A percentile compares a stretch with the other conserved stretches of the same genome.
phyloP scores from a whole-genome alignment of 1,139 yeast genomes.

The Meyerozyma elateridarum region DNA sequence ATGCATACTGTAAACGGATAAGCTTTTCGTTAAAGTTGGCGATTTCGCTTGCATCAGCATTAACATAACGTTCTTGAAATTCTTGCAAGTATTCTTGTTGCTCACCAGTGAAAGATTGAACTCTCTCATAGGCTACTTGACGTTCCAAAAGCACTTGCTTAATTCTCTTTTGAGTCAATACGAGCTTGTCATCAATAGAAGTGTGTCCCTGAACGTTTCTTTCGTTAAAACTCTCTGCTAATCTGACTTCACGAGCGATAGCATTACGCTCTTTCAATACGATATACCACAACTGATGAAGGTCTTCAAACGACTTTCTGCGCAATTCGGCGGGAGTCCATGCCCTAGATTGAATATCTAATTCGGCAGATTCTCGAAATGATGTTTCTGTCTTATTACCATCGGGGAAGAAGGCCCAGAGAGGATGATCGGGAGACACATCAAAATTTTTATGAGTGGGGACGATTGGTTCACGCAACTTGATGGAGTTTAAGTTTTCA shows the following conservation, averaged over 20 bases:
- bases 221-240: slow-evolving; percentile 28
- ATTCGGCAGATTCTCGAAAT: slow-evolving; percentile 54
- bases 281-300: slow-evolving; percentile 87
- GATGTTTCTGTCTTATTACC: slow-evolving; percentile 43
- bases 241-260: slow-evolving; percentile 67
- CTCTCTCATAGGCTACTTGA: slow-evolving; percentile 65
- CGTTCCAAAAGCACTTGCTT: slow-evolving; percentile 87
- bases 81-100: slow-evolving; percentile 48
- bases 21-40: slow-evolving; percentile 62
- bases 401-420: slow-evolving; percentile 87
- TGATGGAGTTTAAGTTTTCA: slow-evolving; percentile 24
- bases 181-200: slow-evolving; percentile 32
- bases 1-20: slow-evolving; percentile 72
- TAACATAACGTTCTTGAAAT: slow-evolving; percentile 55
- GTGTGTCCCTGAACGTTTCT: slow-evolving; percentile 23
- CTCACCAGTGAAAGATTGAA: slow-evolving; percentile 44
- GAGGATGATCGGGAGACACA: slow-evolving; percentile 82
- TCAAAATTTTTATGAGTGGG: slow-evolving; percentile 72
- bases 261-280: slow-evolving; percentile 80
- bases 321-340: slow-evolving; percentile 91
- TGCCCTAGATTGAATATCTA: slow-evolving; percentile 59
- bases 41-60: slow-evolving; percentile 53
- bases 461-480: slow-evolving; percentile 77
- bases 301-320: slow-evolving; percentile 84
- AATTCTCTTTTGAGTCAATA: slow-evolving; percentile 51